Percentiles rank a stretch among this genome's conserved stretches.
Evolutionary conservation across 2,329 filamentous ascomycete genomes (phyloP).

Genomic region (Elsinoe fawcettii): DNA sequence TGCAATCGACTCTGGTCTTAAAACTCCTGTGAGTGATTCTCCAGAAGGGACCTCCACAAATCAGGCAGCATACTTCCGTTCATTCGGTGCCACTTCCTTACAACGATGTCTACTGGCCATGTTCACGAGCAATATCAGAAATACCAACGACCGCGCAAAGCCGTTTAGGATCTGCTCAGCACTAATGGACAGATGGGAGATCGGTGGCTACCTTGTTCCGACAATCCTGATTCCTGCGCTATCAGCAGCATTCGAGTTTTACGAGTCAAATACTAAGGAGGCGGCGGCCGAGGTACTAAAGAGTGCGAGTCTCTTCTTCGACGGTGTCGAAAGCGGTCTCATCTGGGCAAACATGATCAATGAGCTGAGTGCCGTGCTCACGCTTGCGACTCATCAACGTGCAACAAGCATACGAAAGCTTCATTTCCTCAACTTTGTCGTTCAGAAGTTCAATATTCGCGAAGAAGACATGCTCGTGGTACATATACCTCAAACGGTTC

Average conservation of each 20-base stretch:
- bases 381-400: constrained; percentile 51
- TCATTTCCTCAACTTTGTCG: constrained; percentile 69
- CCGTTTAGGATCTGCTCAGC: constrained; percentile 91
- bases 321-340: constrained; percentile 87
- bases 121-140: constrained; percentile 52
- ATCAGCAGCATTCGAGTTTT: constrained; percentile 68
- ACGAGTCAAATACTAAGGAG: constrained; percentile 55
- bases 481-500: constrained; percentile 64
- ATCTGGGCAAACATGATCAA: constrained; percentile 55
- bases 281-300: constrained; percentile 81
- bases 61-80: constrained; percentile 65
- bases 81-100: constrained; percentile 66
- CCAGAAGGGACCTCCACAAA: constrained; percentile 47
- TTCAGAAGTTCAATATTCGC: constrained; percentile 81
- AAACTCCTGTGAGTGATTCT: constrained; percentile 20
- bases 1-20: constrained; percentile 22
- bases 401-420: constrained; percentile 52
- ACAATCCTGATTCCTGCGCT: constrained; percentile 83
- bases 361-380: constrained; percentile 17
- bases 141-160: constrained; percentile 62
- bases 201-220: constrained; percentile 81
- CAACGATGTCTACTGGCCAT: constrained; percentile 68
- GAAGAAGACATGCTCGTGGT: constrained; percentile 92
- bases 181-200: constrained; percentile 97
- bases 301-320: constrained; percentile 93